These are phyloP conservation scores for Apostasia shenzhenica DNA, from an alignment of 106 monocot species.

Conservation along the genomic window DNA sequence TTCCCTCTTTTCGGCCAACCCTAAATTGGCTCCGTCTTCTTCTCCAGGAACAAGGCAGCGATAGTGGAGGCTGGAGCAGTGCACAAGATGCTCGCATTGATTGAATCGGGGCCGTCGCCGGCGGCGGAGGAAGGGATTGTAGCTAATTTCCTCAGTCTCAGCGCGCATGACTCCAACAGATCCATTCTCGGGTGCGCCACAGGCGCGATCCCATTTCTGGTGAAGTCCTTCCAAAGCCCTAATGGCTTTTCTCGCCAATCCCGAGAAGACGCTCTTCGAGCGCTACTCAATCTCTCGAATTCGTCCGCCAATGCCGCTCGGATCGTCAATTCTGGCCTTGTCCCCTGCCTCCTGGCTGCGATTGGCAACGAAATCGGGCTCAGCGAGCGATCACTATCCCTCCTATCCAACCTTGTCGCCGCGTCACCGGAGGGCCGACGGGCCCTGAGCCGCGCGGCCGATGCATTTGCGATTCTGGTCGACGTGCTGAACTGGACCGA, in stretches of 20 bases:
- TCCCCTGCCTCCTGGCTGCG: constrained; percentile 31
- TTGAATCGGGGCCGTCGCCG: constrained; percentile 4
- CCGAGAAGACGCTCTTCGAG: constrained; percentile 61
- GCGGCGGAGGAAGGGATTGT: constrained; percentile 44
- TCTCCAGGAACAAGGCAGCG: constrained; percentile 72
- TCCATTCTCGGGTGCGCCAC: constrained; percentile 54
- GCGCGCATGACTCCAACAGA: constrained; percentile 78
- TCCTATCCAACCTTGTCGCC: constrained; percentile 57
- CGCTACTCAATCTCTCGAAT: constrained; percentile 81
- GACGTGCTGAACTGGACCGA: constrained; percentile 79
- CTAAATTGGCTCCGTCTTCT: background rate
- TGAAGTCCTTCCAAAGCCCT: constrained; percentile 22
- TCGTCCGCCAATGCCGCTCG: constrained; percentile 29
- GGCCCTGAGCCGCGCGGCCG: constrained; percentile 20
- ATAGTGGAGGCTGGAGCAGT: constrained; percentile 67
- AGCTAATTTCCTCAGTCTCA: constrained; percentile 76
- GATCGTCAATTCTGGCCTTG: constrained; percentile 36
- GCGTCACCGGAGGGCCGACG: constrained; percentile 38
- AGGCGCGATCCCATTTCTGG: constrained; percentile 60
- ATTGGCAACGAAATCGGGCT: constrained; percentile 44
- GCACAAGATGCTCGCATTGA: constrained; percentile 58
- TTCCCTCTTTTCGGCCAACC: too few relatives aligned
- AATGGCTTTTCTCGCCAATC: constrained; percentile 7
- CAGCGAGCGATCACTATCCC: constrained; percentile 41
- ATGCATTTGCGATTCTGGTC: constrained; percentile 37